Evolutionary conservation across 805 yeast genomes (phyloP).

Genomic region (Yarrowia alimentaria): DNA sequence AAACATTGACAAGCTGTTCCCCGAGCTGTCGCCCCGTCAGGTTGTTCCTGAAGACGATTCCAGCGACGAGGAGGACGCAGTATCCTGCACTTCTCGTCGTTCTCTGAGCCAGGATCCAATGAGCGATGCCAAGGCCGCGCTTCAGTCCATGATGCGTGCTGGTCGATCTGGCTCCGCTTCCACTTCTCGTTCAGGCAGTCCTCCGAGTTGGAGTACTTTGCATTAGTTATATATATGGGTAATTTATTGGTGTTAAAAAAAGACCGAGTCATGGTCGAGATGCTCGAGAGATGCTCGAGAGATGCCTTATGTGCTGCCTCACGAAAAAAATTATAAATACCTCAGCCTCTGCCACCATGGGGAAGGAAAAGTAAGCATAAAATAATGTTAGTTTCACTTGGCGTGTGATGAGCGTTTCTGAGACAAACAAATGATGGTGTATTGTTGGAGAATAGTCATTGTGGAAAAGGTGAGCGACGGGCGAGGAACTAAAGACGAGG

Average conservation of each 20-base stretch:
- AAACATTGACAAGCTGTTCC: constrained; percentile 23
- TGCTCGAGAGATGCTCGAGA: too few species aligned
- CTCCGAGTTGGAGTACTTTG: constrained; percentile 5
- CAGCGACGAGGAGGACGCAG: not conserved
- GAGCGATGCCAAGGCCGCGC: constrained; percentile 25
- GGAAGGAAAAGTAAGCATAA: too few species aligned
- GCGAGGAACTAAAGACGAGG: too few species aligned
- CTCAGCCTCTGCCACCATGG: too few species aligned
- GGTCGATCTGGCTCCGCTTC: not conserved
- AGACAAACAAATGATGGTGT: too few species aligned
- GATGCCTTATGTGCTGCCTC: too few species aligned
- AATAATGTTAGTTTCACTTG: too few species aligned
- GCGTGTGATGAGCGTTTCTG: too few species aligned
- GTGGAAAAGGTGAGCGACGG: too few species aligned
- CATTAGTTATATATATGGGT: constrained; percentile 15
- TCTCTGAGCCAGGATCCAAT: constrained; percentile 10
- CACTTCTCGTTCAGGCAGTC: constrained; percentile 3
- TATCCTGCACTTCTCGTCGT: not conserved
- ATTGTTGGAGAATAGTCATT: too few species aligned
- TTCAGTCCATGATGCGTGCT: constrained; percentile 9
- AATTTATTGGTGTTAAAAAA: constrained; percentile 2
- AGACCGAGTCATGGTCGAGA: too few species aligned
- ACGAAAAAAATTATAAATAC: too few species aligned
- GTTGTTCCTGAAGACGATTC: constrained; percentile 1
- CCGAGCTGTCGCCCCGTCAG: constrained; percentile 25